These are phyloP conservation scores for Phyllosticta citriasiana DNA, from an alignment of 2,329 filamentous ascomycete genomes.

Conservation along the genomic window DNA sequence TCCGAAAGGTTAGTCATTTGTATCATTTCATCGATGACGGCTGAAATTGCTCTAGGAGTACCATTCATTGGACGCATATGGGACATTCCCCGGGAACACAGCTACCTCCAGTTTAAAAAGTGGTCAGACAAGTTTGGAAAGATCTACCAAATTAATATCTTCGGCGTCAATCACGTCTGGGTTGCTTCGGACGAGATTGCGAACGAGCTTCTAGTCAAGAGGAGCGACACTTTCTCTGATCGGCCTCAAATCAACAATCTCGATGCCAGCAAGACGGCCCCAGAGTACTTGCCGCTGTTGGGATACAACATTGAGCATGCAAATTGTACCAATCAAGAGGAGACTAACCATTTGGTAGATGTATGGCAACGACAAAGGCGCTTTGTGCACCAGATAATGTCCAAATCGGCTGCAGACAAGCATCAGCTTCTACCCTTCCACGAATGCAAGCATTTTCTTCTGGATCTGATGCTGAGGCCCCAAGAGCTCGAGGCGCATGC, in stretches of 20 bases:
- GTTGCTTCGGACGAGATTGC: constrained; percentile 8
- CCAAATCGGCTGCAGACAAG: not conserved
- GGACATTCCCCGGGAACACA: constrained; percentile 1
- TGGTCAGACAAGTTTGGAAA: constrained; percentile 7
- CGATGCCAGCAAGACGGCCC: not conserved
- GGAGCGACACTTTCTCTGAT: not conserved
- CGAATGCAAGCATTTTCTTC: constrained; percentile 3
- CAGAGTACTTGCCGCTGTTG: constrained; percentile 8
- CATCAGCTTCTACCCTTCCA: constrained; percentile 2
- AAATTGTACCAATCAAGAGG: not conserved
- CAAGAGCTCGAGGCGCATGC: not conserved
- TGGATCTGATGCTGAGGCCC: constrained; percentile 1
- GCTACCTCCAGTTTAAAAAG: constrained; percentile 1
- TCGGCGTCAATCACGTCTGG: constrained; percentile 5
- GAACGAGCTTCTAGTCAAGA: constrained; percentile 5
- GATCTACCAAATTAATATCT: constrained; percentile 5
- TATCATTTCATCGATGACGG: not conserved
- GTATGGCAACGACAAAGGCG: constrained; percentile 6
- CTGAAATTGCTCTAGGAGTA: not conserved
- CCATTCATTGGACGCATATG: constrained; percentile 4
- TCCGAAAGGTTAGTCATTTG: not conserved
- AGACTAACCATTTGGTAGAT: not conserved
- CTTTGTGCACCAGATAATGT: constrained; percentile 4
- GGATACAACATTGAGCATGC: constrained; percentile 1
- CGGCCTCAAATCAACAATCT: constrained; percentile 1